phyloP scores from a whole-genome alignment of 1,284 basidiomycete species.

The Pholiota adiposa region DNA sequence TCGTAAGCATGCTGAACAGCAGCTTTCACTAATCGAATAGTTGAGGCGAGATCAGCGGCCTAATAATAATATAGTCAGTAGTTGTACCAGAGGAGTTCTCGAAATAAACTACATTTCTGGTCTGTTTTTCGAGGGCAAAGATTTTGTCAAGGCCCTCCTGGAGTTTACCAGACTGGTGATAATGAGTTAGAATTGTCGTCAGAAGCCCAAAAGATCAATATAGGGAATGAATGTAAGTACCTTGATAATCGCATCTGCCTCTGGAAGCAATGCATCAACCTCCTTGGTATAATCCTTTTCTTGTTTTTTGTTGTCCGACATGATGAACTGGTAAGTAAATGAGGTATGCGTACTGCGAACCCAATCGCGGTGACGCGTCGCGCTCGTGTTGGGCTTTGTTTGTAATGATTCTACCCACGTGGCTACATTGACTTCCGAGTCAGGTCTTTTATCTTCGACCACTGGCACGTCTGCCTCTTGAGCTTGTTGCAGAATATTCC shows the following conservation, averaged over 20 bases:
- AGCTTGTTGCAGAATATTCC: slow-evolving; percentile 1
- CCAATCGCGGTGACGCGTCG: slow-evolving; percentile 70
- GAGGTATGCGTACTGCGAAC: slow-evolving; percentile 33
- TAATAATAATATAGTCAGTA: slow-evolving; percentile 35
- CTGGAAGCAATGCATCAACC: slow-evolving; percentile 65
- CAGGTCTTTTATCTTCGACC: neutral
- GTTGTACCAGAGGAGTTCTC: neutral
- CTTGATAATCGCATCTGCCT: slow-evolving; percentile 58
- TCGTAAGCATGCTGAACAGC: slow-evolving; percentile 77
- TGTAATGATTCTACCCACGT: slow-evolving; percentile 30
- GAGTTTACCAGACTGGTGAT: slow-evolving; percentile 70
- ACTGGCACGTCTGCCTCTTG: neutral
- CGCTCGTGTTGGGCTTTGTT: slow-evolving; percentile 45
- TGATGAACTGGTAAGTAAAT: slow-evolving; percentile 46
- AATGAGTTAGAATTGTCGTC: slow-evolving; percentile 3
- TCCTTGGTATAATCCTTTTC: slow-evolving; percentile 78
- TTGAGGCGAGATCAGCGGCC: slow-evolving; percentile 93
- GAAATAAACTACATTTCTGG: slow-evolving; percentile 80
- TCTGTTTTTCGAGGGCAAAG: slow-evolving; percentile 91
- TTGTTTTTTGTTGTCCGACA: slow-evolving; percentile 81
- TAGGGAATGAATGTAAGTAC: slow-evolving; percentile 35
- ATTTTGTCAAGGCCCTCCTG: slow-evolving; percentile 91
- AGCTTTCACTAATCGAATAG: slow-evolving; percentile 82
- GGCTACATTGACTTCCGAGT: slow-evolving; percentile 21
- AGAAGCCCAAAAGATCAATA: slow-evolving; percentile 10